Evolutionary conservation across 805 yeast species (phyloP).

Genomic region (Saturnispora dispora): DNA sequence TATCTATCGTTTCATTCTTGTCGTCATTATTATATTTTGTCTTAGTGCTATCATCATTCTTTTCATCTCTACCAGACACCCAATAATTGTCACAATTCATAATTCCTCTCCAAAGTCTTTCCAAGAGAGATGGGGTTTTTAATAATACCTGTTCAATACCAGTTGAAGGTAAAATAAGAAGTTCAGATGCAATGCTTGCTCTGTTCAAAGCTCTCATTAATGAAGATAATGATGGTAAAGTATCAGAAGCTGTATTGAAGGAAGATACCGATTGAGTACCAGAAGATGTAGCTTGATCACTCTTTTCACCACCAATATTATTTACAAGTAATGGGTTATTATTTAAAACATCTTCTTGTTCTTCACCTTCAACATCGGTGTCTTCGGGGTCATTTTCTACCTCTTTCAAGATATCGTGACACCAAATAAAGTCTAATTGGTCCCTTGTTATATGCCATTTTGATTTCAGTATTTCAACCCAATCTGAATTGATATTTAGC

Average conservation of each 20-base stretch:
- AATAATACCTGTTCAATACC: constrained; percentile 18
- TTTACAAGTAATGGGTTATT: constrained; percentile 13
- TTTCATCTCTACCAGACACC: constrained; percentile 7
- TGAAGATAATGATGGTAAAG: constrained; percentile 5
- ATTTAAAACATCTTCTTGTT: constrained; percentile 1
- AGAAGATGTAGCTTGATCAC: not conserved
- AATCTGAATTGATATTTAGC: constrained; percentile 7
- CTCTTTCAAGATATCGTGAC: constrained; percentile 5
- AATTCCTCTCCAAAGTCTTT: constrained; percentile 27
- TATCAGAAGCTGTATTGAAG: constrained; percentile 1
- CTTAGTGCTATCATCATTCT: not conserved
- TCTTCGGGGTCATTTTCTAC: not conserved
- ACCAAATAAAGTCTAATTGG: constrained; percentile 5
- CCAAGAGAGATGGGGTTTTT: constrained; percentile 16
- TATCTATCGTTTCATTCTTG: not conserved
- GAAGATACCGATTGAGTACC: not conserved
- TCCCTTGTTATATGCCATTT: constrained; percentile 4
- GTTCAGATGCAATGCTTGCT: constrained; percentile 24
- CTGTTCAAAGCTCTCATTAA: constrained; percentile 19
- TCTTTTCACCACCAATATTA: constrained; percentile 14
- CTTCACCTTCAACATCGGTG: constrained; percentile 3
- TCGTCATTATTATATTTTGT: constrained; percentile 5
- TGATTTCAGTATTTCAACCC: not conserved
- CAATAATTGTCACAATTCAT: constrained; percentile 20
- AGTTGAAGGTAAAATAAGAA: constrained; percentile 20